Evolutionary conservation across 2,329 filamentous ascomycete genomes (phyloP).

Genomic region (Dryadomyces quercivorus): DNA sequence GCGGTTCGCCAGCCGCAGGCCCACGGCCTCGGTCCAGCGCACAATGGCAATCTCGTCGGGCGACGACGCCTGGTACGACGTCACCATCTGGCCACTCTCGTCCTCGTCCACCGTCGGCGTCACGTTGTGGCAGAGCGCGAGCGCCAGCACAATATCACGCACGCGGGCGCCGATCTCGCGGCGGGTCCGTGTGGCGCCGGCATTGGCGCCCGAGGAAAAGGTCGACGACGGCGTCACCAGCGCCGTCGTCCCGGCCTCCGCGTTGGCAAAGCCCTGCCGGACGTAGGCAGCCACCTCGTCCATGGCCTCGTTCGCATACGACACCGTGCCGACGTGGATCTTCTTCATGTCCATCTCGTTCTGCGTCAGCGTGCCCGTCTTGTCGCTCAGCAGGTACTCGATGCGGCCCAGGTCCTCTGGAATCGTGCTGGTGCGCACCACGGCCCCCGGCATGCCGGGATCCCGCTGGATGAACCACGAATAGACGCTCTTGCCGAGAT

Average conservation of each 20-base stretch:
- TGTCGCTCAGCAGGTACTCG: constrained; percentile 92
- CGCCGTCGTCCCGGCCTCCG: constrained; percentile 27
- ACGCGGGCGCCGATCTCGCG: constrained; percentile 91
- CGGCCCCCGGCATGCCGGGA: constrained; percentile 75
- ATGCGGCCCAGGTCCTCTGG: constrained; percentile 92
- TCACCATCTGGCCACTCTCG: constrained; percentile 62
- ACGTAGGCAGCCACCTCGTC: constrained; percentile 87
- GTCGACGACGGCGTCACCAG: constrained; percentile 68
- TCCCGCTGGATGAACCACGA: constrained; percentile 92
- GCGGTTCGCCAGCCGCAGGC: constrained; percentile 69
- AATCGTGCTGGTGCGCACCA: constrained; percentile 94
- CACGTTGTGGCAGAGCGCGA: constrained; percentile 94
- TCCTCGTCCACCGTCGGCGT: constrained; percentile 75
- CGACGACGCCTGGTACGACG: constrained; percentile 90
- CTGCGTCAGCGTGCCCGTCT: constrained; percentile 94
- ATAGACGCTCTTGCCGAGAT: constrained; percentile 94
- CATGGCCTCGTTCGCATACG: constrained; percentile 97
- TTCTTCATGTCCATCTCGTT: constrained; percentile 99
- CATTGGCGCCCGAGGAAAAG: constrained; percentile 37
- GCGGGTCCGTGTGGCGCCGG: constrained; percentile 65
- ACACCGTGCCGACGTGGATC: constrained; percentile 94
- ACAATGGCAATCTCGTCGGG: constrained; percentile 98
- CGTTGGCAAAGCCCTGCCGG: constrained; percentile 61
- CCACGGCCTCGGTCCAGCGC: constrained; percentile 86
- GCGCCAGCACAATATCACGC: constrained; percentile 79